Evolutionary conservation across 78 protist species (phyloP), one percentile per base, ranked within the genome.

Genomic region (Dictyostelium citrinum): DNA sequence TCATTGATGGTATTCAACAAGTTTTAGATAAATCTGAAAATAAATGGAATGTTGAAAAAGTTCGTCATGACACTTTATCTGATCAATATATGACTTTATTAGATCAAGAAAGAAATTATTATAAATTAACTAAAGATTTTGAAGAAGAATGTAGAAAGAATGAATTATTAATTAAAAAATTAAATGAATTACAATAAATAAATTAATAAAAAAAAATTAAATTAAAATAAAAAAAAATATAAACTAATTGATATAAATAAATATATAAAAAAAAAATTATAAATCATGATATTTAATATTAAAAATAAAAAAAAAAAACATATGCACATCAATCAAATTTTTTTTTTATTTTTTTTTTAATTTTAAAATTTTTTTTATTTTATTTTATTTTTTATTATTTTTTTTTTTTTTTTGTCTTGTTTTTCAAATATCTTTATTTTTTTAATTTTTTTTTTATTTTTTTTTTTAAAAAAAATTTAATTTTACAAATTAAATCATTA

Each of bases 41-140:
- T n/a, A 78, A 82, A 75, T 20, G 83, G 60, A 27, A 90, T 31
- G 51, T 91, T 61, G 96, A 90, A 68, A 51, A 64, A 35, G 22
- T 24, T 72, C 14, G 86, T 74, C 67, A 60, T 10, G 27, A 60
- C 49, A 64, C 80, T 16, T 70, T 90, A 3, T 75, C 85, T 4
- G 96, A 82, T 37, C 46, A 29, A 37, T 90, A 94, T 71, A 27
- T 85, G 20, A 17, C 33, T 11, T 67, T 95, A 67, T 46, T 96
- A n/a, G 98, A 97, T 67, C 78, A 82, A 76, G 95, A 97, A 78
- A 95, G 98, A 75, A 41, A 45, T 76, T 97, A 96, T 84, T 95
- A 75, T 90, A 90, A 95, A 91, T 82, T 93, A 5, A 96, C 95
- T n/a, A 64, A 72, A 37, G 97, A 86, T 12, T 97, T 95, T 75